Percentiles rank a stretch among this genome's conserved stretches.
phyloP scores from a whole-genome alignment of 345 rosid species.

The Brassica carinata region DNA sequence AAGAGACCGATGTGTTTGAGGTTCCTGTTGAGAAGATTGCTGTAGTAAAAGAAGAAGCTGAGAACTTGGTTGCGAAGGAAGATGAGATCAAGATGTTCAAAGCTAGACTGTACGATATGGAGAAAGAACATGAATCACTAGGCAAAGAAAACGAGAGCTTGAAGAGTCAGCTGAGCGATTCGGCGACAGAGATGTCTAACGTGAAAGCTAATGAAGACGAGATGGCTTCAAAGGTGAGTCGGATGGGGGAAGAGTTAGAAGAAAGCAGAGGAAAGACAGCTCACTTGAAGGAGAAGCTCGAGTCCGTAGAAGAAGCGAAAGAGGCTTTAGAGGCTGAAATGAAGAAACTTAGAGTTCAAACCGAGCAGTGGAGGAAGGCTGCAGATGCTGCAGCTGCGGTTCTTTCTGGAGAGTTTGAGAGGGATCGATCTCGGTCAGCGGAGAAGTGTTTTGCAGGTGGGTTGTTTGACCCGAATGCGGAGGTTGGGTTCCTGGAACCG shows the following conservation, averaged over 20 bases:
- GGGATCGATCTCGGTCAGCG: constrained; percentile 71
- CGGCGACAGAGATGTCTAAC: constrained; percentile 38
- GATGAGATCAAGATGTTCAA: constrained; percentile 62
- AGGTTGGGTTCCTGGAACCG: constrained; percentile 53
- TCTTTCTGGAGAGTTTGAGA: constrained; percentile 71
- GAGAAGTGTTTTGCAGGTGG: constrained; percentile 69
- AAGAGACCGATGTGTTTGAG: constrained; percentile 77
- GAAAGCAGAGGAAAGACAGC: constrained; percentile 56
- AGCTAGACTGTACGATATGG: constrained; percentile 60
- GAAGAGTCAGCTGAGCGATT: constrained; percentile 57
- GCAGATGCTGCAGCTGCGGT: constrained; percentile 95
- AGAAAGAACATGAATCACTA: constrained; percentile 49
- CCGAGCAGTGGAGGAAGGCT: constrained; percentile 96
- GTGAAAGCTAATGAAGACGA: constrained; percentile 58
- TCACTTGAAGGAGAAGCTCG: constrained; percentile 55
- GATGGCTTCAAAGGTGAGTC: constrained; percentile 47
- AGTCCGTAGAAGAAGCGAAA: constrained; percentile 58
- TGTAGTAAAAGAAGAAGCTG: constrained; percentile 33
- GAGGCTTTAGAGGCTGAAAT: constrained; percentile 71
- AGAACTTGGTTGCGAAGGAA: constrained; percentile 48
- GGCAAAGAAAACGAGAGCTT: constrained; percentile 57
- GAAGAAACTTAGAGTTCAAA: constrained; percentile 82
- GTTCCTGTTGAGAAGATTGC: constrained; percentile 57
- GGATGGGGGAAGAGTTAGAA: constrained; percentile 58
- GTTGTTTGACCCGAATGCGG: constrained; percentile 45